phyloP scores from a whole-genome alignment of 2,329 filamentous ascomycete genomes.

The Pseudogymnoascus sp. region DNA sequence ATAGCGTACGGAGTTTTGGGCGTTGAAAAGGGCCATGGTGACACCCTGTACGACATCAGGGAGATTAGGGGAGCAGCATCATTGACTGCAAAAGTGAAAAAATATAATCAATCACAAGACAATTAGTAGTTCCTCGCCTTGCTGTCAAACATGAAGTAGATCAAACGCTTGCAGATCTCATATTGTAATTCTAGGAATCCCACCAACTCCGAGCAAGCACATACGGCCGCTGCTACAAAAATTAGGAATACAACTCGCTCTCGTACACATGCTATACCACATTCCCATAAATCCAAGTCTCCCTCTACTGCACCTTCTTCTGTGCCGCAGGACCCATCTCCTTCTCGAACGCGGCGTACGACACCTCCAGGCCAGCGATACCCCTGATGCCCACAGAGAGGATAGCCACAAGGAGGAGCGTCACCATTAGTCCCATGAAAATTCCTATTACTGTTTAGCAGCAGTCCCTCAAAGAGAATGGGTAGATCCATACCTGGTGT shows the following conservation, averaged over 20 bases:
- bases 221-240: constrained; percentile 1
- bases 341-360: constrained; percentile 93
- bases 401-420: constrained; percentile 67
- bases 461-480: background rate
- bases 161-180: constrained; percentile 8
- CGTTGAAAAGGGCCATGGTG: constrained; percentile 9
- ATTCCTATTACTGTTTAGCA: constrained; percentile 51
- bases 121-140: background rate
- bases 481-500: constrained; percentile 61
- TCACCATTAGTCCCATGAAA: constrained; percentile 75
- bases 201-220: constrained; percentile 11
- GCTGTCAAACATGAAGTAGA: background rate
- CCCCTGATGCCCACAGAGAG: constrained; percentile 72
- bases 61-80: background rate
- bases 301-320: constrained; percentile 62
- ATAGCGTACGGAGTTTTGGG: constrained; percentile 11
- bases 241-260: constrained; percentile 7
- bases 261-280: constrained; percentile 8
- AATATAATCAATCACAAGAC: constrained; percentile 10
- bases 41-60: background rate
- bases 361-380: constrained; percentile 75
- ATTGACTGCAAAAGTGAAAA: background rate
- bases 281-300: background rate
- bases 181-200: constrained; percentile 9
- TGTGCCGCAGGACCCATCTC: constrained; percentile 85